A percentile compares a stretch with the other conserved stretches of the same genome.
These are phyloP conservation scores for Penicillium chermesinum DNA, from an alignment of 495 filamentous ascomycete genomes.

Conservation along the genomic window DNA sequence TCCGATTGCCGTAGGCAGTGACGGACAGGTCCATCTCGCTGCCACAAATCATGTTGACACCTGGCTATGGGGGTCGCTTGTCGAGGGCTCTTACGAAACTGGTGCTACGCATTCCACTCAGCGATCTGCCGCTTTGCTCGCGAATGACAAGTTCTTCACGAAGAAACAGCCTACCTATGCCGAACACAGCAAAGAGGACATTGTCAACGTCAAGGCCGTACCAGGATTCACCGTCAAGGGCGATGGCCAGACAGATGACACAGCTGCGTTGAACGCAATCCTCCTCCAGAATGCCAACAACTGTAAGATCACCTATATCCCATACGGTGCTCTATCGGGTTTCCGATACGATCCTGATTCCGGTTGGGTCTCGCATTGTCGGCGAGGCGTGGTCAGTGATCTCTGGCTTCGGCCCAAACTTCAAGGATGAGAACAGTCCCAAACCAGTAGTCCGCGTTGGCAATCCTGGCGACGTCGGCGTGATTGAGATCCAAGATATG, in stretches of 20 bases:
- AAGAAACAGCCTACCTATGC: conserved; percentile 47
- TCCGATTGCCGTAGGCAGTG: conserved; percentile 28
- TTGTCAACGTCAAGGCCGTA: conserved; percentile 50
- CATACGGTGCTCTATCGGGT: conserved; percentile 57
- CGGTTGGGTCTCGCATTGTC: conserved; percentile 48
- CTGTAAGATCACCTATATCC: conserved; percentile 56
- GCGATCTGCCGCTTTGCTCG: conserved; percentile 18
- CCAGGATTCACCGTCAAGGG: conserved; percentile 29
- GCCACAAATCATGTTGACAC: conserved; percentile 42
- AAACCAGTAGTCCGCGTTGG: conserved; percentile 56
- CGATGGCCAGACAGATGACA: conserved; percentile 42
- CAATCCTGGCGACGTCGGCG: conserved; percentile 49
- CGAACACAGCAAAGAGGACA: conserved; percentile 31
- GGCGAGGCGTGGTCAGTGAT: conserved; percentile 53
- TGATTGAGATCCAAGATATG: conserved; percentile 55
- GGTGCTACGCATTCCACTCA: conserved; percentile 17
- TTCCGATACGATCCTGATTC: conserved; percentile 52
- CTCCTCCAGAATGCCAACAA: conserved; percentile 40
- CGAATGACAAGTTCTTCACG: conserved; percentile 26
- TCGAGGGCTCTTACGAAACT: conserved; percentile 27
- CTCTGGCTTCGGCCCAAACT: conserved; percentile 44
- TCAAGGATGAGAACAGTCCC: conserved; percentile 46
- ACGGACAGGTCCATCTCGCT: conserved; percentile 38
- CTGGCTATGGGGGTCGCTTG: conserved; percentile 37
- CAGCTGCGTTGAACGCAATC: conserved; percentile 47